Conservation (phyloP, 2,329 filamentous ascomycete species). For the Epichloe scottii region DNA sequence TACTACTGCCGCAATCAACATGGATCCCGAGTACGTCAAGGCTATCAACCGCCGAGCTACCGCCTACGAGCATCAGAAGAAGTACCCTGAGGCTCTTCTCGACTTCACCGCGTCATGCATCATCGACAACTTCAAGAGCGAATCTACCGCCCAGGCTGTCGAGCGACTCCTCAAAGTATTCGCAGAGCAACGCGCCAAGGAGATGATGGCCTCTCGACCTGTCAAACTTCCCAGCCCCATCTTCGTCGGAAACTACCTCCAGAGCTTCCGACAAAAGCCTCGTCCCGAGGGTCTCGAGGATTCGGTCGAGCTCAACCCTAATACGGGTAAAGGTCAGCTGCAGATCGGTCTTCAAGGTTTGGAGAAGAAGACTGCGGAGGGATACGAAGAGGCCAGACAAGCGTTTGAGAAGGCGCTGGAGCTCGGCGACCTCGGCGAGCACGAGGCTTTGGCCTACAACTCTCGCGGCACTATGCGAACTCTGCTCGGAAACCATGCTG, state of each 20-base stretch:
- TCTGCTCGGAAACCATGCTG: constrained; percentile 73
- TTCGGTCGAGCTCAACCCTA: constrained; percentile 60
- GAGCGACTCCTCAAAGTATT: constrained; percentile 94
- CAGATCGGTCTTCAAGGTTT: constrained; percentile 72
- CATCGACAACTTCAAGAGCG: constrained; percentile 93
- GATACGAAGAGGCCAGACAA: constrained; percentile 76
- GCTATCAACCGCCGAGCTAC: constrained; percentile 92
- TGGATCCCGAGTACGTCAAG: constrained; percentile 95
- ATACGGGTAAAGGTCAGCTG: constrained; percentile 73
- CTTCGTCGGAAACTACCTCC: constrained; percentile 96
- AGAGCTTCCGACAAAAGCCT: constrained; percentile 83
- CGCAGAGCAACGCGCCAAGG: constrained; percentile 84
- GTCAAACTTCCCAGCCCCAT: constrained; percentile 89
- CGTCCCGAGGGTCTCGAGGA: constrained; percentile 76
- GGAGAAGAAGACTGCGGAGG: constrained; percentile 75
- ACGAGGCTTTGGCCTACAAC: constrained; percentile 89
- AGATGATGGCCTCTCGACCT: constrained; percentile 71
- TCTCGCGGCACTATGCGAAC: constrained; percentile 94
- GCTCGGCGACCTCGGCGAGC: constrained; percentile 63
- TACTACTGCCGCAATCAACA: constrained; percentile 83
- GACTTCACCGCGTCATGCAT: constrained; percentile 99
- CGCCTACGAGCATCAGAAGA: constrained; percentile 86
- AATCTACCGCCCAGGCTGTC: constrained; percentile 75
- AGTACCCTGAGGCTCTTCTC: constrained; percentile 86
- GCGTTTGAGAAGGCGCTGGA: constrained; percentile 85